Evolutionary conservation across 164 flowering plant genomes (phyloP).

Genomic region (Umbellularia californica): DNA sequence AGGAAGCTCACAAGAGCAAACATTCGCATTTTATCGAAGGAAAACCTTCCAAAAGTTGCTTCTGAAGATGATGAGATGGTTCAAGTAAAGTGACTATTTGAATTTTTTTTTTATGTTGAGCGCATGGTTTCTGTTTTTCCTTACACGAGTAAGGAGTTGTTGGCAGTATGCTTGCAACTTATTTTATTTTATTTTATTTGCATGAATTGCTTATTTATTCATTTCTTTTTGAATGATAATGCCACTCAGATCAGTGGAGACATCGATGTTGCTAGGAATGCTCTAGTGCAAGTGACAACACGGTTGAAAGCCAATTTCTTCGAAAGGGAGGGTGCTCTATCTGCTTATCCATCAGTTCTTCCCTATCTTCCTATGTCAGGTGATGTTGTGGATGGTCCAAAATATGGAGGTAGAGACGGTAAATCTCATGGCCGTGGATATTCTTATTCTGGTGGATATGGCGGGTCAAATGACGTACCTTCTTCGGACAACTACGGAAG

Average conservation of each 20-base stretch:
- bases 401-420: conserved; percentile 72
- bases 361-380: conserved; percentile 66
- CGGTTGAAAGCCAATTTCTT: conserved; percentile 83
- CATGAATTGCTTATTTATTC: too few species aligned
- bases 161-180: too few species aligned
- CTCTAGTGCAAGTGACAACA: conserved; percentile 71
- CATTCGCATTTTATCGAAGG: conserved; percentile 86
- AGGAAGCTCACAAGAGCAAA: conserved; percentile 80
- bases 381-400: conserved; percentile 52
- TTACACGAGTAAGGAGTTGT: too few species aligned
- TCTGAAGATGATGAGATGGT: conserved; percentile 95
- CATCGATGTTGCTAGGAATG: conserved; percentile 74
- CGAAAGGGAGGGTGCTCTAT: conserved; percentile 78
- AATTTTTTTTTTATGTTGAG: too few species aligned
- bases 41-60: conserved; percentile 85
- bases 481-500: conserved; percentile 57
- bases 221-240: conserved; percentile 6
- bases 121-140: too few species aligned
- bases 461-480: conserved; percentile 58
- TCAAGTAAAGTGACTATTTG: conserved; percentile 46
- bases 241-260: conserved; percentile 80
- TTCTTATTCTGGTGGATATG: conserved; percentile 71
- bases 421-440: conserved; percentile 73
- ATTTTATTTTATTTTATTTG: too few species aligned
- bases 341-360: conserved; percentile 73